Conservation (phyloP, 164 flowering plant genomes). For the Kalanchoe fedtschenkoi region DNA sequence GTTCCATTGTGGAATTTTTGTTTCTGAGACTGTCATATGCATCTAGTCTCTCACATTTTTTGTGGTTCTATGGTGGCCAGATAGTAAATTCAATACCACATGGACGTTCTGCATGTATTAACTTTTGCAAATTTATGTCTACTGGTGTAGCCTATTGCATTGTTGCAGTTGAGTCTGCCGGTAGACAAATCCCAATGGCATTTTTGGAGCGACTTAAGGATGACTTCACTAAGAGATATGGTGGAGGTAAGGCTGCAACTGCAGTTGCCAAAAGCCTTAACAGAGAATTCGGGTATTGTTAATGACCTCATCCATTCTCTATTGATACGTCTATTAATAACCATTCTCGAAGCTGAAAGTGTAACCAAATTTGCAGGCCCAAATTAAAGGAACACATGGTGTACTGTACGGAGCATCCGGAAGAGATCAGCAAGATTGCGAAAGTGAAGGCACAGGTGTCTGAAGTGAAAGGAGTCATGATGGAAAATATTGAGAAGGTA, state of each 20-base stretch:
- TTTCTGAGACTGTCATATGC: no score
- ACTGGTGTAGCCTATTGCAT: slow-evolving; percentile 32
- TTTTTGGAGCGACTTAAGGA: slow-evolving; percentile 30
- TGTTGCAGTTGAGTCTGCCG: slow-evolving; percentile 34
- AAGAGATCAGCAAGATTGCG: slow-evolving; percentile 33
- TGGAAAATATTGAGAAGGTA: slow-evolving; percentile 41
- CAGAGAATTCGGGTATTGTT: slow-evolving; percentile 30
- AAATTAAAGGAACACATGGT: slow-evolving; percentile 34
- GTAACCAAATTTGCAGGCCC: slow-evolving; percentile 14
- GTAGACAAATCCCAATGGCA: slow-evolving; percentile 36
- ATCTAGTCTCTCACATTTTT: background rate
- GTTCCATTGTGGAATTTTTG: no score
- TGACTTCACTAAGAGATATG: slow-evolving; percentile 26
- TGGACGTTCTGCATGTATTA: background rate
- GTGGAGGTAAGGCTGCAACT: slow-evolving; percentile 26
- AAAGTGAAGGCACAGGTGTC: slow-evolving; percentile 37
- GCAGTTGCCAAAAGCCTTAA: slow-evolving; percentile 29
- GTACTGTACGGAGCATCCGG: slow-evolving; percentile 34
- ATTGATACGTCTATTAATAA: background rate
- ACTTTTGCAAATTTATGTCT: slow-evolving; percentile 5
- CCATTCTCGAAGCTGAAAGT: background rate
- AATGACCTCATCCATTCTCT: background rate
- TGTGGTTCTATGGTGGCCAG: background rate
- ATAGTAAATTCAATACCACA: background rate
- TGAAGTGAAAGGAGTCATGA: slow-evolving; percentile 38